These are phyloP conservation scores for Venturia nashicola DNA, from an alignment of 2,329 filamentous ascomycete species.

Conservation along the genomic window DNA sequence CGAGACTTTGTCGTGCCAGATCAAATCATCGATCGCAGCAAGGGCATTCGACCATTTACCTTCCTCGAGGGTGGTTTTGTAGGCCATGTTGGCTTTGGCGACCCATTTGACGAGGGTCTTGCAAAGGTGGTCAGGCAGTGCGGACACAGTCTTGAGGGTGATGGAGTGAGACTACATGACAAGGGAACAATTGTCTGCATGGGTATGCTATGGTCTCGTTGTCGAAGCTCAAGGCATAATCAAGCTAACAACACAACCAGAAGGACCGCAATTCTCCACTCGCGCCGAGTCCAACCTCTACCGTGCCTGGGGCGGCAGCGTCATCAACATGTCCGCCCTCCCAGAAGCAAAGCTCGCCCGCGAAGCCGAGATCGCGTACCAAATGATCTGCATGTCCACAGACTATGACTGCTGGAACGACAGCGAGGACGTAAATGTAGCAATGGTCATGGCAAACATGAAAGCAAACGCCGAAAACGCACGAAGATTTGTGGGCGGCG, in stretches of 20 bases:
- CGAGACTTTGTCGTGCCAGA: conserved; percentile 95
- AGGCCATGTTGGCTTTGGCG: conserved; percentile 87
- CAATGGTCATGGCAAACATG: conserved; percentile 97
- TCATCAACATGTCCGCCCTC: conserved; percentile 97
- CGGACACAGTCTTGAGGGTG: conserved; percentile 65
- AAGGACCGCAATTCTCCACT: conserved; percentile 97
- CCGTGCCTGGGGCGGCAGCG: conserved; percentile 79
- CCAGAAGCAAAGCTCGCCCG: conserved; percentile 93
- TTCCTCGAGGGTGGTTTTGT: conserved; percentile 92
- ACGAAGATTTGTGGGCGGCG: conserved; percentile 68
- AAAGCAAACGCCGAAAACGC: conserved; percentile 84
- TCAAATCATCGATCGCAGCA: conserved; percentile 94
- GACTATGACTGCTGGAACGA: conserved; percentile 98
- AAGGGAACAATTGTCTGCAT: conserved; percentile 84
- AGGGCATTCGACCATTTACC: conserved; percentile 85
- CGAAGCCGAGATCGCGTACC: conserved; percentile 92
- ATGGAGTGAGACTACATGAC: conserved; percentile 74
- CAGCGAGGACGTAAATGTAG: conserved; percentile 71
- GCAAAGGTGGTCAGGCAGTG: conserved; percentile 67
- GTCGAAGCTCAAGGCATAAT: neutral
- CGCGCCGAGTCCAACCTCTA: conserved; percentile 94
- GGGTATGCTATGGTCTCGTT: conserved; percentile 45
- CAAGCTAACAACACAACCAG: conserved; percentile 30
- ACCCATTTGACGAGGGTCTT: conserved; percentile 77
- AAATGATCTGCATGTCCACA: conserved; percentile 98